These are phyloP conservation scores for Planoprotostelium fungivorum DNA, from an alignment of 78 protist genomes.

Conservation along the genomic window DNA sequence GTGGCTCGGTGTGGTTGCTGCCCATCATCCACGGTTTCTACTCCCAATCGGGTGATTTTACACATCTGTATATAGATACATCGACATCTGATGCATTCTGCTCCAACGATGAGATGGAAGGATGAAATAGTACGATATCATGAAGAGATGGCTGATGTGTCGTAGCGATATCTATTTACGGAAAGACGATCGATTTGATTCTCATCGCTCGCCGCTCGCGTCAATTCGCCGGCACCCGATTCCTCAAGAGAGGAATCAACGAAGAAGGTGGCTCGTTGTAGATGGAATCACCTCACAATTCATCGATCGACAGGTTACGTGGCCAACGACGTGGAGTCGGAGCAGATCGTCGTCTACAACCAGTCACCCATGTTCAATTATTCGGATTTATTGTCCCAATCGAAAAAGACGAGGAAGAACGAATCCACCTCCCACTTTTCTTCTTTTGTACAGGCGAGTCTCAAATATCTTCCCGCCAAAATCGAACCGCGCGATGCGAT, in stretches of 20 bases:
- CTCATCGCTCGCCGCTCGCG: slow-evolving; percentile 92
- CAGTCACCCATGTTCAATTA: slow-evolving; percentile 9
- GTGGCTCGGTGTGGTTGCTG: slow-evolving; percentile 62
- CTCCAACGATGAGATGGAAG: too few species aligned
- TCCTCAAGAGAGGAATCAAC: slow-evolving; percentile 91
- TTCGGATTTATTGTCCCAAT: not conserved
- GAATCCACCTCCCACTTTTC: slow-evolving; percentile 28
- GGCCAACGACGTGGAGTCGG: slow-evolving; percentile 97
- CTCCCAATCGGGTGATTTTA: slow-evolving; percentile 33
- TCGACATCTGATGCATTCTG: too few species aligned
- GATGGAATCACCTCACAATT: not conserved
- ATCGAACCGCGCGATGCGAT: too few species aligned
- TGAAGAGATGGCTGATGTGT: too few species aligned
- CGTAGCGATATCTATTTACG: slow-evolving; percentile 15
- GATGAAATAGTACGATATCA: too few species aligned
- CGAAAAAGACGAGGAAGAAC: not conserved
- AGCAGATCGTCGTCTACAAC: slow-evolving; percentile 82
- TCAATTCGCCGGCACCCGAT: slow-evolving; percentile 95
- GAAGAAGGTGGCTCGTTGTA: slow-evolving; percentile 29
- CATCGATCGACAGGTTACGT: slow-evolving; percentile 70
- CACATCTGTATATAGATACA: too few species aligned
- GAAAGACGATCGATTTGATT: slow-evolving; percentile 55
- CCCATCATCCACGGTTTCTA: slow-evolving; percentile 86
- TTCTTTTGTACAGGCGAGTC: slow-evolving; percentile 27
- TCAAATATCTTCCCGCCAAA: too few species aligned